phyloP scores from a whole-genome alignment of 1,284 basidiomycete genomes.

The Ceratorhiza oryzae-sativae region DNA sequence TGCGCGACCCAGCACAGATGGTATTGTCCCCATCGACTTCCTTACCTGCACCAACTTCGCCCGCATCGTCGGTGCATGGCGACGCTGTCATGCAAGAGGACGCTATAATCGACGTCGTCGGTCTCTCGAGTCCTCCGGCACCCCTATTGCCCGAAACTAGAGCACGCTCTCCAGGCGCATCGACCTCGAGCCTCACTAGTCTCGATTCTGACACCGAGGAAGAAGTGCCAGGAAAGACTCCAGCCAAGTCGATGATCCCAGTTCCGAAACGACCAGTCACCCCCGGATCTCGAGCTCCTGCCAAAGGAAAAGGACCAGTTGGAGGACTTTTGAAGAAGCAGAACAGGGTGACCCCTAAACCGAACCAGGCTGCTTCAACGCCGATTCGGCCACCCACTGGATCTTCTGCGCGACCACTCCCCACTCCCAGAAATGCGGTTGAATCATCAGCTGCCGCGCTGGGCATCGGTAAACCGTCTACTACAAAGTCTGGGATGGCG shows the following conservation, averaged over 20 bases:
- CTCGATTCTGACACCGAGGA: neutral
- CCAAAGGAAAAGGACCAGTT: neutral
- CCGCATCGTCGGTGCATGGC: conserved; percentile 21
- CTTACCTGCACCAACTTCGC: conserved; percentile 19
- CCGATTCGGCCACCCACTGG: neutral
- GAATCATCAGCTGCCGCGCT: neutral
- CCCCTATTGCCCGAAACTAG: neutral
- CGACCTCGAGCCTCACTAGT: conserved; percentile 9
- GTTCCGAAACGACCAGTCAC: conserved; percentile 14
- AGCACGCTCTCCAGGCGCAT: neutral
- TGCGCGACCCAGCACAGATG: conserved; percentile 7
- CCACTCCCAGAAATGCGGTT: neutral
- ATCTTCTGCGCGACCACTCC: neutral
- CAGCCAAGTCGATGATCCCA: conserved; percentile 27
- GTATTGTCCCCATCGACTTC: conserved; percentile 15
- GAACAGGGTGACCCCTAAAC: conserved; percentile 9
- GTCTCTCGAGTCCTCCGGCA: conserved; percentile 1
- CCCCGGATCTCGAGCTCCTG: neutral
- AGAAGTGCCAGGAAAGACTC: neutral
- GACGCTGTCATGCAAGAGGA: conserved; percentile 7
- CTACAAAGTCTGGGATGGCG: neutral
- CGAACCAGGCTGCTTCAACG: neutral
- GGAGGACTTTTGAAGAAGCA: neutral
- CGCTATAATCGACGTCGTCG: neutral
- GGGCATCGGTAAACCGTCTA: conserved; percentile 3